Percentiles rank a stretch among this genome's conserved stretches.
These are phyloP conservation scores for Gossypium herbaceum DNA, from an alignment of 345 rosid species.

Conservation along the genomic window DNA sequence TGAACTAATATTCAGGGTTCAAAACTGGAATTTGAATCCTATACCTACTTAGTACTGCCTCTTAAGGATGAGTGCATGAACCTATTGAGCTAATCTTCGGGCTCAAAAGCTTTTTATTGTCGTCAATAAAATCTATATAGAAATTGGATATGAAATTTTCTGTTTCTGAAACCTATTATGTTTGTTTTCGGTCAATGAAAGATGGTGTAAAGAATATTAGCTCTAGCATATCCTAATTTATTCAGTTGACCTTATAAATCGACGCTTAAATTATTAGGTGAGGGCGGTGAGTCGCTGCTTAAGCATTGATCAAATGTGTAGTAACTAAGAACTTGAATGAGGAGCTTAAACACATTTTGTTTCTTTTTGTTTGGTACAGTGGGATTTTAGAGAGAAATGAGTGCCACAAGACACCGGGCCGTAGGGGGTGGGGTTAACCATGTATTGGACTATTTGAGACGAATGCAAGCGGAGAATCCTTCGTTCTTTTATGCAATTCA, in stretches of 20 bases:
- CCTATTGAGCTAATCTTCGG: background rate
- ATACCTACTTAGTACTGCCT: background rate
- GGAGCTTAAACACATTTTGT: background rate
- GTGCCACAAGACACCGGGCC: slow-evolving; percentile 28
- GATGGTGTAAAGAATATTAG: background rate
- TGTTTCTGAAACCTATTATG: background rate
- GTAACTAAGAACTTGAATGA: background rate
- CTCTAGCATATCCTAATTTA: background rate
- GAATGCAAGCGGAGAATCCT: slow-evolving; percentile 40
- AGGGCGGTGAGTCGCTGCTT: background rate
- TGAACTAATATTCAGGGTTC: background rate
- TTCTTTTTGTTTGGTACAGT: background rate
- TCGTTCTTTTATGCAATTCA: slow-evolving; percentile 36
- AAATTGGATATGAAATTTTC: background rate
- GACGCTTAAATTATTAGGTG: background rate
- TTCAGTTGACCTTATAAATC: background rate
- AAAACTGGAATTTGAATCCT: background rate
- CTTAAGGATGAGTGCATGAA: background rate
- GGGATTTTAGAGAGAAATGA: slow-evolving; percentile 1
- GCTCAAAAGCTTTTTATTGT: background rate
- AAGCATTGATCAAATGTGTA: background rate
- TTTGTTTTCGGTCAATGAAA: background rate
- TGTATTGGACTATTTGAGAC: slow-evolving; percentile 45
- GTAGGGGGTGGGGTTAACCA: slow-evolving; percentile 40
- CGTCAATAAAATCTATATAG: background rate